Conservation (phyloP, 106 monocot species). For the Iris macrosiphon region DNA sequence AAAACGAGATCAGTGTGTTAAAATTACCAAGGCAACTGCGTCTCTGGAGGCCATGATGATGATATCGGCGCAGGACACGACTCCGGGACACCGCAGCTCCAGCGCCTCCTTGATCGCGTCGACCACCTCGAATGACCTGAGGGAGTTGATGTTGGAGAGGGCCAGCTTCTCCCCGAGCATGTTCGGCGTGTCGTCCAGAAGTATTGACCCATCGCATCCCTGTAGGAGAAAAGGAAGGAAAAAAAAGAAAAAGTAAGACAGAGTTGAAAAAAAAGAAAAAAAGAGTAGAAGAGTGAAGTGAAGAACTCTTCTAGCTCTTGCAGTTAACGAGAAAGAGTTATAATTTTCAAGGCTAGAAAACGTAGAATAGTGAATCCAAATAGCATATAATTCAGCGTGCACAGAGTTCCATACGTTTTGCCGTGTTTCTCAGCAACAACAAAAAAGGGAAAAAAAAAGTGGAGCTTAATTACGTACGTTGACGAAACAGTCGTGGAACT, state of each 20-base stretch:
- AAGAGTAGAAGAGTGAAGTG: neutral
- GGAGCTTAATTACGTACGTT: too few species aligned
- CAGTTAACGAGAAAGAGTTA: too few species aligned
- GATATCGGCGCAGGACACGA: conserved; percentile 90
- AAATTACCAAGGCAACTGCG: conserved; percentile 78
- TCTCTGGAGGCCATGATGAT: conserved; percentile 86
- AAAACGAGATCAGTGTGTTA: too few species aligned
- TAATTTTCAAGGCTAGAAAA: too few species aligned
- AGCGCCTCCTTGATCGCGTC: conserved; percentile 71
- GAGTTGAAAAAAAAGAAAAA: neutral
- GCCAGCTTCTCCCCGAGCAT: conserved; percentile 81
- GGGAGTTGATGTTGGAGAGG: conserved; percentile 74
- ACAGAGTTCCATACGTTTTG: too few species aligned
- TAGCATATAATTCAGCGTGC: too few species aligned
- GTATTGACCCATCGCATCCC: conserved; percentile 83
- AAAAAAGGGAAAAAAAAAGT: neutral
- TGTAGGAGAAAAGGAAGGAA: conserved; percentile 3
- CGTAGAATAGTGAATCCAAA: too few species aligned
- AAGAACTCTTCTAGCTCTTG: too few species aligned
- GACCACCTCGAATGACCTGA: conserved; percentile 72
- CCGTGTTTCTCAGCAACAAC: neutral
- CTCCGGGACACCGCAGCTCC: conserved; percentile 57
- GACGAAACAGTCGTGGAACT: conserved; percentile 93
- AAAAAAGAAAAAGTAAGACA: neutral
- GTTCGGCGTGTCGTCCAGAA: conserved; percentile 62